phyloP scores from a whole-genome alignment of 2,329 filamentous ascomycete genomes.

The Metarhizium brunneum region DNA sequence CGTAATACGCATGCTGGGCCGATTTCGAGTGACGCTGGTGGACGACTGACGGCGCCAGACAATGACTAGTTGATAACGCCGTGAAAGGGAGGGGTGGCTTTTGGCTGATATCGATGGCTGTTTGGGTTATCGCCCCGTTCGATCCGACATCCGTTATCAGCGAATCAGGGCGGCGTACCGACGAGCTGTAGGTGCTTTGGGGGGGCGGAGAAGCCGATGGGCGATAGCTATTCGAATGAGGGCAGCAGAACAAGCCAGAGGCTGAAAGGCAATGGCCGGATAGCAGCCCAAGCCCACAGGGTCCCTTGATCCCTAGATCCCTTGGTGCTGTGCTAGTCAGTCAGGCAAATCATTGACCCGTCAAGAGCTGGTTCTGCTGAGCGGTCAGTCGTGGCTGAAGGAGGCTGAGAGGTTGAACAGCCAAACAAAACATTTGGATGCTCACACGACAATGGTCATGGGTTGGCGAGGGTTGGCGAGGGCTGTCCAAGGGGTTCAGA shows the following conservation, averaged over 20 bases:
- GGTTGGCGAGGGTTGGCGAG: too few relatives aligned
- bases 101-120: not conserved
- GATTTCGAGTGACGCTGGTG: not conserved
- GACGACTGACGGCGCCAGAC: not conserved
- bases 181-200: not conserved
- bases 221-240: not conserved
- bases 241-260: not conserved
- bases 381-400: too few relatives aligned
- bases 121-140: not conserved
- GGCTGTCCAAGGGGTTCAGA: too few relatives aligned
- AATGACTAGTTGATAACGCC: too few relatives aligned
- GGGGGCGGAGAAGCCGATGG: not conserved
- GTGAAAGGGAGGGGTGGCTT: not conserved
- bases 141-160: slow-evolving; percentile 1
- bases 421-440: not conserved
- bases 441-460: not conserved
- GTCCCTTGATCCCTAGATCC: not conserved
- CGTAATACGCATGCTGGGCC: not conserved
- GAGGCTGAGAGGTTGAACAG: not conserved
- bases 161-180: not conserved
- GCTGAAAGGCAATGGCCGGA: not conserved
- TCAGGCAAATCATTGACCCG: too few relatives aligned
- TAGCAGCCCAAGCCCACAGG: not conserved
- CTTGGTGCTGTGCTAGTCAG: not conserved
- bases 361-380: too few relatives aligned